Evolutionary conservation across 2,329 filamentous ascomycete genomes (phyloP).

Genomic region (Trichophaea hybrida): DNA sequence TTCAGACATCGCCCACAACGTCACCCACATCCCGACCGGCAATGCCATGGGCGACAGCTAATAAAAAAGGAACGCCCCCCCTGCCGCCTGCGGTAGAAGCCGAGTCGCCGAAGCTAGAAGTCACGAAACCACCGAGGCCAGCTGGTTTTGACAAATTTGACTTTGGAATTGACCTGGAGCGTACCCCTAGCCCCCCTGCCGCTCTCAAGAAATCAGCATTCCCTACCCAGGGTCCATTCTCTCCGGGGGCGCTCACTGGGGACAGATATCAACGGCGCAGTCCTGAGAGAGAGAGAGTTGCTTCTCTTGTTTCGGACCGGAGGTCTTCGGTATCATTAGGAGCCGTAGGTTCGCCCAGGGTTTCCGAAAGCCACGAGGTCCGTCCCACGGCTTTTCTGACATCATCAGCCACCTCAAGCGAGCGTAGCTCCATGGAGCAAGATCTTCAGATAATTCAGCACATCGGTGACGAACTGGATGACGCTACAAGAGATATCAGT

Average conservation of each 20-base stretch:
- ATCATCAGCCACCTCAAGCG: neutral
- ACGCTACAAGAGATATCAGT: neutral
- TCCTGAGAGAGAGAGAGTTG: neutral
- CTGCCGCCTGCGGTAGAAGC: conserved; percentile 15
- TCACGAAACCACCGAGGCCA: neutral
- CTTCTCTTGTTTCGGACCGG: neutral
- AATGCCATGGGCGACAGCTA: conserved; percentile 10
- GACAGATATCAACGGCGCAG: conserved; percentile 2
- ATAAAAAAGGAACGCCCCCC: conserved; percentile 7
- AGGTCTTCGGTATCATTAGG: neutral
- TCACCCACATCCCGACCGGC: conserved; percentile 11
- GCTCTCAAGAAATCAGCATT: conserved; percentile 12
- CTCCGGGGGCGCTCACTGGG: conserved; percentile 12
- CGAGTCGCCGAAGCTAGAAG: conserved; percentile 1
- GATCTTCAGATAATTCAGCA: neutral
- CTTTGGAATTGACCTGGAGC: conserved; percentile 18
- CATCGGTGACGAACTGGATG: neutral
- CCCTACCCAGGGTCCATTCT: conserved; percentile 15
- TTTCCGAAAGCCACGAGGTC: neutral
- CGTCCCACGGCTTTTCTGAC: neutral
- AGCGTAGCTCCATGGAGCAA: neutral
- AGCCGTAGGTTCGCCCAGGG: neutral
- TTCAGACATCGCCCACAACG: conserved; percentile 1
- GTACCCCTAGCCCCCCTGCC: conserved; percentile 16
- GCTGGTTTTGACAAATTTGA: conserved; percentile 16